Conservation (phyloP, 306 rosid genomes). For the Neltuma alba region DNA sequence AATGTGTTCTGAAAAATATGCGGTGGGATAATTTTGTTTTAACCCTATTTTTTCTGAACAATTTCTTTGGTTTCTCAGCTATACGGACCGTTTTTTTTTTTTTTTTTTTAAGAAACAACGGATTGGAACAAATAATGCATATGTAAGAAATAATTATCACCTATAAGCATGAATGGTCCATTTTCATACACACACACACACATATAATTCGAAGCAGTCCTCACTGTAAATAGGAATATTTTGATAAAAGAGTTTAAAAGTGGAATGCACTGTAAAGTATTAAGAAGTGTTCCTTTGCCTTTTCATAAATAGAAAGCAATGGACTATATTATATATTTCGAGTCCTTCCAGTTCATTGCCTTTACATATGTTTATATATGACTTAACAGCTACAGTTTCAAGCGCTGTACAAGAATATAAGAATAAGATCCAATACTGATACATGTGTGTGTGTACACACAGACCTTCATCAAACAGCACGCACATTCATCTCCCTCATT, state of each 20-base stretch:
- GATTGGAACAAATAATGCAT: no score
- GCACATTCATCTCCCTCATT: background rate
- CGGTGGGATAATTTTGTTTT: background rate
- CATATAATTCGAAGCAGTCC: background rate
- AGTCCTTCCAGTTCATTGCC: slow-evolving; percentile 1
- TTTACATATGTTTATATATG: background rate
- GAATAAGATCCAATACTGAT: background rate
- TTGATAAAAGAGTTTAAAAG: background rate
- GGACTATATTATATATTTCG: background rate
- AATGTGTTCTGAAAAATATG: no score
- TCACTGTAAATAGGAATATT: background rate
- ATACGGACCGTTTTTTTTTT: no score
- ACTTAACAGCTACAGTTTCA: background rate
- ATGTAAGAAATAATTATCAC: background rate
- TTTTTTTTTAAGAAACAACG: no score
- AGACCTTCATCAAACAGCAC: background rate
- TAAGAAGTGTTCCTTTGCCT: background rate
- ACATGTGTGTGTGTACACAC: no score
- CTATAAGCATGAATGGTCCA: background rate
- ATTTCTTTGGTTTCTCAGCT: background rate
- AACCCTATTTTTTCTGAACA: background rate
- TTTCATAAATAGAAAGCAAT: background rate
- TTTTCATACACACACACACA: background rate
- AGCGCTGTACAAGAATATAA: background rate
- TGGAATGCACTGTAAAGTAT: background rate